Percentiles rank a stretch among this genome's conserved stretches.
These are phyloP conservation scores for Pyricularia pennisetigena DNA, from an alignment of 2,329 filamentous ascomycete genomes.

Conservation along the genomic window DNA sequence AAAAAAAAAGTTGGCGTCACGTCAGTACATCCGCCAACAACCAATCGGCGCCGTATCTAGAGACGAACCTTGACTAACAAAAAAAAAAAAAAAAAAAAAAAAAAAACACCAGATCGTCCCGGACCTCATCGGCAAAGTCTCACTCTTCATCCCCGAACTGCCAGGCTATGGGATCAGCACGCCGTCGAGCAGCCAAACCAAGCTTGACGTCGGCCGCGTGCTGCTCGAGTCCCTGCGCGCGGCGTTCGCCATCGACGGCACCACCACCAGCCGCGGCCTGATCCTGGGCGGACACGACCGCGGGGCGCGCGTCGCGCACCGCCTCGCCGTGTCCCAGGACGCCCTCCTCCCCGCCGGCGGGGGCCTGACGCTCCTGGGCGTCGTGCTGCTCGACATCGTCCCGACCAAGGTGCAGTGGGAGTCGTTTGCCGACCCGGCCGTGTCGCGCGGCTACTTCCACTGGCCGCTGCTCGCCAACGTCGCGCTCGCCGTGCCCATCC, in stretches of 20 bases:
- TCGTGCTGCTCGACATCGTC: constrained; percentile 36
- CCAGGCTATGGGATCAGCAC: constrained; percentile 34
- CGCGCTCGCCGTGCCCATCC: constrained; percentile 29
- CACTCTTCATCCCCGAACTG: constrained; percentile 35
- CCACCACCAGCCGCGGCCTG: constrained; percentile 17
- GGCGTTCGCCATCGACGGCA: constrained; percentile 16
- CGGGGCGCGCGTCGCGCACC: constrained; percentile 38
- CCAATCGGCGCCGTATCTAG: neutral
- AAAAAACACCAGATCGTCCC: constrained; percentile 21
- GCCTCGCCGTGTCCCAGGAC: constrained; percentile 27
- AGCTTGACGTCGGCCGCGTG: constrained; percentile 27
- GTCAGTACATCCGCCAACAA: constrained; percentile 11
- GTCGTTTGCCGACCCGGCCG: constrained; percentile 24
- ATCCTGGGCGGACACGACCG: constrained; percentile 39
- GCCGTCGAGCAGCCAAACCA: constrained; percentile 22
- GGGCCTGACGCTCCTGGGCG: constrained; percentile 24
- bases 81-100: constrained; percentile 1
- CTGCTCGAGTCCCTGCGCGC: constrained; percentile 27
- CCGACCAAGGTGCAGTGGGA: constrained; percentile 35
- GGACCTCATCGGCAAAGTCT: constrained; percentile 24
- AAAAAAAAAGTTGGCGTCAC: constrained; percentile 14
- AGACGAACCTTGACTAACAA: neutral
- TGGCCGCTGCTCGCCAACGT: constrained; percentile 40
- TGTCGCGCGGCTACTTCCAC: constrained; percentile 31
- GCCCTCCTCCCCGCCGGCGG: constrained; percentile 8